Percentiles rank a stretch among this genome's conserved stretches.
Evolutionary conservation across 176 grass and related monocot genomes (phyloP).

Genomic region (Poa pratensis): DNA sequence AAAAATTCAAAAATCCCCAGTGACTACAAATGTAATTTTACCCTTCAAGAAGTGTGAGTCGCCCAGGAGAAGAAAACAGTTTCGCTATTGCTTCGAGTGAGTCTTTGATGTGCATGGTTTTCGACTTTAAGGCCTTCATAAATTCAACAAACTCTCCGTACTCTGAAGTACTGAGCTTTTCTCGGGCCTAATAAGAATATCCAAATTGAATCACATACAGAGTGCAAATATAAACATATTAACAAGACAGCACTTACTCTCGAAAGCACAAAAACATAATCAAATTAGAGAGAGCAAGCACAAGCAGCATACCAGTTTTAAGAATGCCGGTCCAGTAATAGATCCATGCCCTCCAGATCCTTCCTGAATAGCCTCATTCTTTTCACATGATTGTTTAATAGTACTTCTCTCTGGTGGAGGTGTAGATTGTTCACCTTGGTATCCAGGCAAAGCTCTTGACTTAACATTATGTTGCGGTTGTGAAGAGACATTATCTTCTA

Average conservation of each 20-base stretch:
- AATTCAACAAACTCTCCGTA: slow-evolving; percentile 87
- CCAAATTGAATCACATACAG: slow-evolving; percentile 29
- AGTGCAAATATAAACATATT: slow-evolving; percentile 12
- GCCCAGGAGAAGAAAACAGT: slow-evolving; percentile 72
- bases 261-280: slow-evolving; percentile 22
- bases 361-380: slow-evolving; percentile 45
- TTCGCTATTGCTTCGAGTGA: slow-evolving; percentile 83
- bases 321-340: slow-evolving; percentile 67
- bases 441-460: slow-evolving; percentile 37
- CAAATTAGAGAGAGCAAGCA: slow-evolving; percentile 32
- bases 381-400: slow-evolving; percentile 44
- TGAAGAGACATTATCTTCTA: slow-evolving; percentile 49
- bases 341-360: slow-evolving; percentile 50
- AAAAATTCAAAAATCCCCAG: background rate
- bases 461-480: slow-evolving; percentile 45
- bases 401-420: slow-evolving; percentile 33
- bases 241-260: slow-evolving; percentile 32
- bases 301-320: slow-evolving; percentile 65
- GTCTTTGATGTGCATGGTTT: slow-evolving; percentile 64
- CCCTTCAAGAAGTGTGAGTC: slow-evolving; percentile 78
- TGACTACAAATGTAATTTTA: slow-evolving; percentile 49
- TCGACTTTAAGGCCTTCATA: slow-evolving; percentile 90
- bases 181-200: slow-evolving; percentile 64
- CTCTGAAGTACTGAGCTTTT: slow-evolving; percentile 69
- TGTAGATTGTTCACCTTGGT: slow-evolving; percentile 34